Conservation (phyloP, 2,329 filamentous ascomycete genomes). For the Curvularia sp. region DNA sequence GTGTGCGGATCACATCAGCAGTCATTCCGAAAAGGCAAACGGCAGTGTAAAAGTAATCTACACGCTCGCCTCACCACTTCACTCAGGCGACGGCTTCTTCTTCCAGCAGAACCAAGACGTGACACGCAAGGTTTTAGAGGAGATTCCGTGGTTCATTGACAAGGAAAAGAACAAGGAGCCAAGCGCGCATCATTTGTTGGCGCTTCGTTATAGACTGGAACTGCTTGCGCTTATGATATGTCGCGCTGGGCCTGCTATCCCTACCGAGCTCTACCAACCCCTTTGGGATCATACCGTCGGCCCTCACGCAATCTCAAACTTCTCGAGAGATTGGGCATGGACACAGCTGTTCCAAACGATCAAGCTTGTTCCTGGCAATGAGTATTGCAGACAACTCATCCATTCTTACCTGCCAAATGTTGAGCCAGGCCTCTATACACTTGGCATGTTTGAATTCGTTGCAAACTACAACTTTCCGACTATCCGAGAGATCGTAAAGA, state of each 20-base stretch:
- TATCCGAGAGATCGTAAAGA: constrained; percentile 22
- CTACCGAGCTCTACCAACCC: constrained; percentile 64
- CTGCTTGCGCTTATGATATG: constrained; percentile 66
- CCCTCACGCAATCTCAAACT: constrained; percentile 62
- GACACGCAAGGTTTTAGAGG: constrained; percentile 46
- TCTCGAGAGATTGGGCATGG: constrained; percentile 74
- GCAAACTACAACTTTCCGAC: constrained; percentile 50
- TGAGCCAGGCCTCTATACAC: constrained; percentile 64
- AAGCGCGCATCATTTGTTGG: constrained; percentile 22
- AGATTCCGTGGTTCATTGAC: constrained; percentile 48
- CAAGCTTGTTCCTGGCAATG: constrained; percentile 30
- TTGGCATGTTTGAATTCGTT: constrained; percentile 69
- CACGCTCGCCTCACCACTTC: constrained; percentile 35
- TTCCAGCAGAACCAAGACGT: constrained; percentile 38
- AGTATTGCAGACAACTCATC: constrained; percentile 43
- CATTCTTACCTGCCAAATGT: constrained; percentile 64
- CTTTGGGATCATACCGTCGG: constrained; percentile 80
- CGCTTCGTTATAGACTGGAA: constrained; percentile 55
- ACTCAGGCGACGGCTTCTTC: constrained; percentile 28
- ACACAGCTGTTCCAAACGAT: constrained; percentile 39
- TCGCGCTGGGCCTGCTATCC: constrained; percentile 68
- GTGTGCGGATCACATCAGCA: constrained; percentile 72
- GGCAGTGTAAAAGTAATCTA: constrained; percentile 73
- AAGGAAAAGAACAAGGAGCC: constrained; percentile 25
- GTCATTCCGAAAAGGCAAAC: constrained; percentile 68